phyloP scores from a whole-genome alignment of 2,329 filamentous ascomycete species.

The Leptodontidium sp. region DNA sequence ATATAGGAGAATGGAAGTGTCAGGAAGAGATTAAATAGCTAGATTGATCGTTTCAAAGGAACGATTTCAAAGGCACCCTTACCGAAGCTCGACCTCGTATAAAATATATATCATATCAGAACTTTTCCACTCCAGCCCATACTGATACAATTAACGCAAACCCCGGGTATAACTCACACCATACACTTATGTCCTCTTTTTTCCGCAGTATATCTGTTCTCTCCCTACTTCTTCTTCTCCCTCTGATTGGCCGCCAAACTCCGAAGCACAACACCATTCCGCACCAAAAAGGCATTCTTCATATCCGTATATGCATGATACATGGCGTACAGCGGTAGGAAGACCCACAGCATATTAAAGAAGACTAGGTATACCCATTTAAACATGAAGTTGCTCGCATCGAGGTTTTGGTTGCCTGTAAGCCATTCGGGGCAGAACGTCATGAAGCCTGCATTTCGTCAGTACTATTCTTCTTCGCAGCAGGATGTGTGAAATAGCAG shows the following conservation, averaged over 20 bases:
- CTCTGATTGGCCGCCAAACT: conserved; percentile 46
- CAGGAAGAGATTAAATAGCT: too few relatives aligned
- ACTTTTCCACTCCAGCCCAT: too few relatives aligned
- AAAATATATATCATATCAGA: too few relatives aligned
- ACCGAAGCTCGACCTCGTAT: too few relatives aligned
- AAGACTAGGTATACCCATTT: conserved; percentile 71
- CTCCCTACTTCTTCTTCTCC: conserved; percentile 11
- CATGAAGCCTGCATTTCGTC: conserved; percentile 65
- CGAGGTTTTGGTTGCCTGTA: conserved; percentile 66
- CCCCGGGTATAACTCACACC: neutral
- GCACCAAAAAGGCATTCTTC: conserved; percentile 58
- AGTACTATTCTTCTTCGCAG: neutral
- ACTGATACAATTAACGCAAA: too few relatives aligned
- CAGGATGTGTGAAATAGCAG: neutral
- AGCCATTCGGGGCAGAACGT: conserved; percentile 77
- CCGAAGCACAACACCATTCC: conserved; percentile 42
- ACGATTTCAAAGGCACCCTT: too few relatives aligned
- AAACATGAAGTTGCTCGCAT: conserved; percentile 70
- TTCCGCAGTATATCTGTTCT: neutral
- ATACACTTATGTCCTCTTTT: neutral
- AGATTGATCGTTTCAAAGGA: too few relatives aligned
- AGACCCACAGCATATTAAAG: conserved; percentile 75
- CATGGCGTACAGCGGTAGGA: conserved; percentile 66
- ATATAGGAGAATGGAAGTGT: too few relatives aligned
- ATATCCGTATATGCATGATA: conserved; percentile 64